Base-by-base conservation (phyloP, 495 filamentous ascomycete species). In the Talaromyces ruber region DNA sequence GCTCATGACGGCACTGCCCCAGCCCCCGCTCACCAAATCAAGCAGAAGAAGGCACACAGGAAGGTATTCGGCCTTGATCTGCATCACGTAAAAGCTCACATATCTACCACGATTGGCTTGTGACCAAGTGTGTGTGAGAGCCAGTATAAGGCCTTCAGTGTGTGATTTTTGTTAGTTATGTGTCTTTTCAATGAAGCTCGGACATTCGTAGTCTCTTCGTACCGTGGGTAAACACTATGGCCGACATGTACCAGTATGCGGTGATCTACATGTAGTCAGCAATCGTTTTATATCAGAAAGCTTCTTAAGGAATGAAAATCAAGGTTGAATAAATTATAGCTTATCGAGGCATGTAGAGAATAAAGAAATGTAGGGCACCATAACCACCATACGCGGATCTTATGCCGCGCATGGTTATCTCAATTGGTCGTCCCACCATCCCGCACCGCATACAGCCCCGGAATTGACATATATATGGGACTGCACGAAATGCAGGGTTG, bases 381-480 rank as follows among this genome's bases (percentile, higher is more conserved):
- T 78, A 89, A 93, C 84, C 84, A 86, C 91, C 83, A 82, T 71
- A 80, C 71, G 82, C 73, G 76, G 86, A 88, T 69, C 77, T 73
- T 65, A 74, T 72, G 80, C 84, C 84, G 77, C 76, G 79, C 74
- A 76, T 78, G 81, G 87, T 82, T 88, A 89, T 93, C 90, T 91
- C 88, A 91, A 82, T 74, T 67, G 83, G 82, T 81, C 79, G 79
- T 92, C 89, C 92, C 91, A 95, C 90, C 91, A 89, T 88, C 88
- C 86, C 80, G 82, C 88, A 90, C 84, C 84, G 81, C 84, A 79
- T 78, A 79, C 80, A 86, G 79, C 71, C 82, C 87, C 85, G 78
- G 69, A 70, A 84, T 84, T 85, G 80, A 82, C 59, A 60, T 90
- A 89, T 87, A 87, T 91, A 92, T 89, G 85, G 86, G 79, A 73